A percentile compares a stretch with the other conserved stretches of the same genome.
phyloP scores from a whole-genome alignment of 1,284 basidiomycete genomes.

The Leucoagaricus sp. region DNA sequence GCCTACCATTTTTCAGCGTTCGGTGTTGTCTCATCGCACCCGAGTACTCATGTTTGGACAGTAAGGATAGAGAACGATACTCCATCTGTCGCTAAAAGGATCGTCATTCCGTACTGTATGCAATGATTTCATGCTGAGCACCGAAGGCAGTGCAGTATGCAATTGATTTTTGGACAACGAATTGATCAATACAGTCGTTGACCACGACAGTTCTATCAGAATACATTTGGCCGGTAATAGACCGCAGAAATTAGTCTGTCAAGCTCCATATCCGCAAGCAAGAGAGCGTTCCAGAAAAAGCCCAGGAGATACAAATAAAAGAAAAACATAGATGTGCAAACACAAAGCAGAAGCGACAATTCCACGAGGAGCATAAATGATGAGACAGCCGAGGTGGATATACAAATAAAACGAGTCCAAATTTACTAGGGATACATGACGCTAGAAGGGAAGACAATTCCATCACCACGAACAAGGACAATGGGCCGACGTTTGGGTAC shows the following conservation, averaged over 20 bases:
- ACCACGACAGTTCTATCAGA: constrained; percentile 9
- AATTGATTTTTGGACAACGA: background rate
- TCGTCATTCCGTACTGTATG: too few relatives aligned
- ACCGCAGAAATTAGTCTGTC: background rate
- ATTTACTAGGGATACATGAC: constrained; percentile 70
- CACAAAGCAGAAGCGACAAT: constrained; percentile 4
- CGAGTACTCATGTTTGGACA: too few relatives aligned
- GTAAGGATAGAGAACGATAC: too few relatives aligned
- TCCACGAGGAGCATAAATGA: constrained; percentile 5
- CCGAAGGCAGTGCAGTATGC: background rate
- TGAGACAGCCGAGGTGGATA: constrained; percentile 9
- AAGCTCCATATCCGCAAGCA: constrained; percentile 9
- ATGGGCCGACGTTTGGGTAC: constrained; percentile 69
- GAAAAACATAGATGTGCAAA: constrained; percentile 5
- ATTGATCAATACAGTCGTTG: background rate
- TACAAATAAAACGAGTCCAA: constrained; percentile 1
- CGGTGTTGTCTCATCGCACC: too few relatives aligned
- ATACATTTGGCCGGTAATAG: constrained; percentile 4
- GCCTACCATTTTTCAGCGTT: too few relatives aligned
- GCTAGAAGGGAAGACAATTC: constrained; percentile 89
- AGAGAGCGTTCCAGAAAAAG: constrained; percentile 5
- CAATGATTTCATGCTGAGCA: too few relatives aligned
- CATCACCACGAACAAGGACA: constrained; percentile 85
- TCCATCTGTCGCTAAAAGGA: too few relatives aligned
- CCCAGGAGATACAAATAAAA: constrained; percentile 8